Base-by-base conservation (phyloP, 306 rosid species). In the Vigna unguiculata region DNA sequence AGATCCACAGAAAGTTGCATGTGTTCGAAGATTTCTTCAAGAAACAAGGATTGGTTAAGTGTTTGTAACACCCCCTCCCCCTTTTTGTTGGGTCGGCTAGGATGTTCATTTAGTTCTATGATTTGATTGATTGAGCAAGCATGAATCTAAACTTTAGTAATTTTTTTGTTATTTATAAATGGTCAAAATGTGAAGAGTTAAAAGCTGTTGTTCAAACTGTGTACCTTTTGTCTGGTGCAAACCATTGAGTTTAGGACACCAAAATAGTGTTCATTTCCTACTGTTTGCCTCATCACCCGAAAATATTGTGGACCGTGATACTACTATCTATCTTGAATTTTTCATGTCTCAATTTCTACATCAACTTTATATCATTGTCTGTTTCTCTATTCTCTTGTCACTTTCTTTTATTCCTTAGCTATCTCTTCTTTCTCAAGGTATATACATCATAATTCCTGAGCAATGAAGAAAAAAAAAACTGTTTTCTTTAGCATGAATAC, bases 21-120 rank as follows among this genome's bases (percentile, higher is more conserved):
- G 79, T 68, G 77, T 77, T 75, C 45, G 71, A 74, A 78, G 80
- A 71, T 54, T 64, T 71, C 41, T 36, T 54, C 22, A 45, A 53
- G 79, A 71, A 78, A 75, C 70, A 65, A 34, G 58, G 86, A 67
- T 70, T 85, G 84, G 69, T 64, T 57, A 73, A 75, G 81, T 82
- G 77, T 78, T 85, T 51, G 86, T 59, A 71, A 78, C 77, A 72
- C 68, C 83, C 83, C 83, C 2, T 60, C 77, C 83, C 86, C 80
- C 7, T 78, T 83, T 83, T 78, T 65, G 30, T 71, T 70, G 84
- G 88, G 82, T 72, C 9, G 81, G 84, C 53, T 75, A 58, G 81
- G 77, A 75, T 82, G 86, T 71, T 85, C 69, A 22, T 51, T 85
- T 65, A 43, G 76, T 64, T 84, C 36, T 30, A 34, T 81, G 80